Conservation (phyloP, 2,329 filamentous ascomycete species). For the Parascedosporium putredinis region DNA sequence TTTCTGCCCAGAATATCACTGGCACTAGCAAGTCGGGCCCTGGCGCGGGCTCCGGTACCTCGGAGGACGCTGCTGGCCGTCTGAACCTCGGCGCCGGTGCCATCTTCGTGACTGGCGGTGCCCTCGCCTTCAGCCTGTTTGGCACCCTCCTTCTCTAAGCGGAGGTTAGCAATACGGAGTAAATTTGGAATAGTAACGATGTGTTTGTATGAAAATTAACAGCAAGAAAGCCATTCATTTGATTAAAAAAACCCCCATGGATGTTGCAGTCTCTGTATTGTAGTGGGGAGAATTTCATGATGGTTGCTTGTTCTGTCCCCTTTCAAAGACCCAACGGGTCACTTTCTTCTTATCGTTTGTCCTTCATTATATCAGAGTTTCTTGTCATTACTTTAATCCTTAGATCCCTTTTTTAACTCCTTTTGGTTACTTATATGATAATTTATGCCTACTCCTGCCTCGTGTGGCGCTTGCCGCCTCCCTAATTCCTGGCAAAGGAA, state of each 20-base stretch:
- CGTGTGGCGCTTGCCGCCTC: too few relatives aligned
- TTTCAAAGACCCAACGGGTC: neutral
- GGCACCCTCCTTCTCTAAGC: slow-evolving; percentile 28
- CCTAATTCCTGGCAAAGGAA: too few relatives aligned
- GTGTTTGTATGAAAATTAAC: neutral
- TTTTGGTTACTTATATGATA: too few relatives aligned
- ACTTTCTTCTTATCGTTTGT: neutral
- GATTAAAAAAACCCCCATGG: neutral
- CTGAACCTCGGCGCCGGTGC: slow-evolving; percentile 18
- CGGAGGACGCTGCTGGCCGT: slow-evolving; percentile 15
- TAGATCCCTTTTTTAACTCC: neutral
- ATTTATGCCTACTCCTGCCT: too few relatives aligned
- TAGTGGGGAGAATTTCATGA: neutral
- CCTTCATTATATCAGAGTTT: neutral
- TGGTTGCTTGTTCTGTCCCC: neutral
- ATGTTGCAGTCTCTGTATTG: neutral
- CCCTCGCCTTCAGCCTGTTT: slow-evolving; percentile 26
- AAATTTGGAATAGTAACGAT: too few relatives aligned
- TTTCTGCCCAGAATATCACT: slow-evolving; percentile 32
- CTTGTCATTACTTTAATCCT: neutral
- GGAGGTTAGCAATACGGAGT: too few relatives aligned
- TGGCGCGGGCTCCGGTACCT: neutral
- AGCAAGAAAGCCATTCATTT: neutral
- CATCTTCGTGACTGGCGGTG: slow-evolving; percentile 23
- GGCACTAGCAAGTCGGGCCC: slow-evolving; percentile 15